Conservation (phyloP, 1,139 yeast genomes). For the Candida albicans region DNA sequence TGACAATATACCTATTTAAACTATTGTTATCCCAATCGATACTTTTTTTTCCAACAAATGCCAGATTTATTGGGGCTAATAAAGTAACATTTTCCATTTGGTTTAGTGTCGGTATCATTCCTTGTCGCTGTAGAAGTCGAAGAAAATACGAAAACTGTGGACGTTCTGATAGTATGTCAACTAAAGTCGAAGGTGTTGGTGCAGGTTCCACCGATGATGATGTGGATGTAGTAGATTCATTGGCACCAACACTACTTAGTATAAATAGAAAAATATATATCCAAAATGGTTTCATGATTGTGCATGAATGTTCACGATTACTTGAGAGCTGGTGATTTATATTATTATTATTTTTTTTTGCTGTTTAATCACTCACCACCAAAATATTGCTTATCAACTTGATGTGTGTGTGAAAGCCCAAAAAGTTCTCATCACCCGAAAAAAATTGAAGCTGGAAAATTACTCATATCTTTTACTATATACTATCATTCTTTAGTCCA, state of each 20-base stretch:
- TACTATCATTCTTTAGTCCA: too few species aligned
- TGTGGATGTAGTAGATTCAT: conserved; percentile 1
- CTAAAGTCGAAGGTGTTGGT: conserved; percentile 52
- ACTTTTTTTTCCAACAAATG: conserved; percentile 43
- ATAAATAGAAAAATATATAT: not conserved
- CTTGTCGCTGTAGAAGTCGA: conserved; percentile 62
- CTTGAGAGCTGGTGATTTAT: too few species aligned
- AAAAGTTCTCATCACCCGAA: too few species aligned
- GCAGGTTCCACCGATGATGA: conserved; percentile 9
- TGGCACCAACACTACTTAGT: not conserved
- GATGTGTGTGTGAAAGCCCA: too few species aligned
- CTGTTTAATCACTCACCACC: too few species aligned
- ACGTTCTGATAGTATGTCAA: conserved; percentile 73
- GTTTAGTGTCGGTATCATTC: conserved; percentile 69
- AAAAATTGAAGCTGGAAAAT: too few species aligned
- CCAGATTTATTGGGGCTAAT: conserved; percentile 85
- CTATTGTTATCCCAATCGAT: conserved; percentile 20
- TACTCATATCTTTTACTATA: too few species aligned
- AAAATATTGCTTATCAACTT: too few species aligned
- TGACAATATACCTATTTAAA: conserved; percentile 35
- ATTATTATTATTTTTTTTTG: too few species aligned
- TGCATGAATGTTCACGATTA: too few species aligned
- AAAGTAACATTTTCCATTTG: conserved; percentile 66
- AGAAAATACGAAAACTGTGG: conserved; percentile 74
- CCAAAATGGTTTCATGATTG: not conserved